phyloP scores from a whole-genome alignment of 2,329 filamentous ascomycete species.

The Fusarium sp. region DNA sequence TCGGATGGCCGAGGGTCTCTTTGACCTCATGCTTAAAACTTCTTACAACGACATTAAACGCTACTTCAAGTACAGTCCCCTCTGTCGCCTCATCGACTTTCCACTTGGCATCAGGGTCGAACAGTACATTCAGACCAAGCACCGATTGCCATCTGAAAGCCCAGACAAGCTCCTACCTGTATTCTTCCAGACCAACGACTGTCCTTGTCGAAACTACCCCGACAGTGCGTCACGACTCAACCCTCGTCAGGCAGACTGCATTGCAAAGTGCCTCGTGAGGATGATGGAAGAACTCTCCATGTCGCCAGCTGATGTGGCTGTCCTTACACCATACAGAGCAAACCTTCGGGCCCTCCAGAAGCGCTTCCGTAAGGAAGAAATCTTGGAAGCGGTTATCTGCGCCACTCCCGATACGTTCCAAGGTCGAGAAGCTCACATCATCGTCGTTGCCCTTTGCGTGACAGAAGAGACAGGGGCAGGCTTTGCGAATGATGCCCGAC shows the following conservation, averaged over 20 bases:
- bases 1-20: background rate
- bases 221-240: background rate
- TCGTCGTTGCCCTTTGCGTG: background rate
- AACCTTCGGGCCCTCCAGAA: background rate
- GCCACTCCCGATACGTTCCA: conserved; percentile 2
- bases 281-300: background rate
- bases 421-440: background rate
- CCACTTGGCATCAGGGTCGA: background rate
- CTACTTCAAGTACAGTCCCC: background rate
- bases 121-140: accelerated
- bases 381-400: accelerated
- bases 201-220: background rate
- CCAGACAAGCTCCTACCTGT: background rate
- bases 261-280: background rate
- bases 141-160: background rate
- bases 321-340: conserved; percentile 1
- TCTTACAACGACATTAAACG: background rate
- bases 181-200: background rate
- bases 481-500: accelerated
- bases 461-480: background rate
- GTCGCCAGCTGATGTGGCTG: background rate
- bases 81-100: background rate
- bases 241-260: background rate
- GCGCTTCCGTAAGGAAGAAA: background rate
- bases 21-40: background rate